Evolutionary conservation across 2,329 filamentous ascomycete species (phyloP).

Genomic region (Pyrenophora tritici-repentis): DNA sequence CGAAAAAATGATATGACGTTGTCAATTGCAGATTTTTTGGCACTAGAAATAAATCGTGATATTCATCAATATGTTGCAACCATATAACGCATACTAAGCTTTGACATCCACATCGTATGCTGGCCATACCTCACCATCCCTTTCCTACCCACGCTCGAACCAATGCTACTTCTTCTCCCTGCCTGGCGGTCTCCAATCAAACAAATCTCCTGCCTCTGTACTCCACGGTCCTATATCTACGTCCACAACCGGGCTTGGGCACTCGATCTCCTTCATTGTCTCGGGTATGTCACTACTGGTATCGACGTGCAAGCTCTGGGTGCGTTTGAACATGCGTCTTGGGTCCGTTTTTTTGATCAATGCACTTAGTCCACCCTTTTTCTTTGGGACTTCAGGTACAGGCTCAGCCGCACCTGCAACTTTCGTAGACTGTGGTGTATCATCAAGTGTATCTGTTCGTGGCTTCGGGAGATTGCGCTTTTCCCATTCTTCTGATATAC

Average conservation of each 20-base stretch:
- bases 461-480: constrained; percentile 28
- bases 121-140: no score
- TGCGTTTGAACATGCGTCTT: constrained; percentile 34
- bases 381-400: constrained; percentile 9
- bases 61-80: no score
- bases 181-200: constrained; percentile 62
- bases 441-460: neutral
- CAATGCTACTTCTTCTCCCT: neutral
- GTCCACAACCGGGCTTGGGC: constrained; percentile 50
- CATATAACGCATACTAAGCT: no score
- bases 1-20: no score
- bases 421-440: no score
- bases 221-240: constrained; percentile 70
- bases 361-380: constrained; percentile 28
- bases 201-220: constrained; percentile 68
- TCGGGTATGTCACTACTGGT: constrained; percentile 16
- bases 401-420: neutral
- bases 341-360: constrained; percentile 42
- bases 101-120: no score
- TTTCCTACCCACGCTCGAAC: no score
- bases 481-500: constrained; percentile 37
- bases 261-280: constrained; percentile 20
- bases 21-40: no score
- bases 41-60: no score
- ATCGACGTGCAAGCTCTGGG: constrained; percentile 35